Conservation (phyloP, 768 basidiomycete species). For the Amanita inopinata region DNA sequence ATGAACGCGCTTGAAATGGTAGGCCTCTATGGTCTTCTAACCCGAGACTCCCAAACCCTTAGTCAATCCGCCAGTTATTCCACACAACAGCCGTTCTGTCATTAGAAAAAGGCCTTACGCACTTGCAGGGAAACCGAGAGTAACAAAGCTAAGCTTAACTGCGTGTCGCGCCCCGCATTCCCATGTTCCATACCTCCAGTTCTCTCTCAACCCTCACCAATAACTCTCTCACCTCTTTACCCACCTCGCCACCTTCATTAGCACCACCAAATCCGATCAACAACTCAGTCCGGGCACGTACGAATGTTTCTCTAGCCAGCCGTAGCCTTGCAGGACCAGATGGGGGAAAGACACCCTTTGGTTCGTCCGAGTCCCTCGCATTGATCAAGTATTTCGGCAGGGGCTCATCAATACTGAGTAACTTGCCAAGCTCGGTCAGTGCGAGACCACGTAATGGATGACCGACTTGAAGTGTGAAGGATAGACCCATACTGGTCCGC, state of each 20-base stretch:
- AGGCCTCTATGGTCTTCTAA: too few relatives aligned
- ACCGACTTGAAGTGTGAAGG: conserved; percentile 42
- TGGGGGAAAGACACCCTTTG: conserved; percentile 43
- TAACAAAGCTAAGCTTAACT: too few relatives aligned
- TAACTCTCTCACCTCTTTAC: conserved; percentile 47
- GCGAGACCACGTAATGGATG: conserved; percentile 76
- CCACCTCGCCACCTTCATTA: conserved; percentile 67
- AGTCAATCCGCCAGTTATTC: too few relatives aligned
- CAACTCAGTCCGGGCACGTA: conserved; percentile 52
- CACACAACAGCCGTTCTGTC: too few relatives aligned
- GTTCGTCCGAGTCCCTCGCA: conserved; percentile 11
- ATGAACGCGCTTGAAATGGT: too few relatives aligned
- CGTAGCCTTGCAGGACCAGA: conserved; percentile 54
- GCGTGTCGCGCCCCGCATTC: conserved; percentile 40
- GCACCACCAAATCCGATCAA: conserved; percentile 58
- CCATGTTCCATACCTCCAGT: conserved; percentile 56
- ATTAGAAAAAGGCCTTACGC: too few relatives aligned
- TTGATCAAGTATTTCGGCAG: conserved; percentile 22
- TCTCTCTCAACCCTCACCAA: conserved; percentile 64
- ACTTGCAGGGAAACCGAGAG: too few relatives aligned
- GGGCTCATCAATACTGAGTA: conserved; percentile 72
- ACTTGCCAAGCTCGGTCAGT: conserved; percentile 71
- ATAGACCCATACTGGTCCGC: conserved; percentile 43
- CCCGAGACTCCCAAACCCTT: too few relatives aligned
- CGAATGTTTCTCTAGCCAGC: conserved; percentile 54